Evolutionary conservation across 148 eudicot genomes (phyloP).

Genomic region (Polygonum aviculare): DNA sequence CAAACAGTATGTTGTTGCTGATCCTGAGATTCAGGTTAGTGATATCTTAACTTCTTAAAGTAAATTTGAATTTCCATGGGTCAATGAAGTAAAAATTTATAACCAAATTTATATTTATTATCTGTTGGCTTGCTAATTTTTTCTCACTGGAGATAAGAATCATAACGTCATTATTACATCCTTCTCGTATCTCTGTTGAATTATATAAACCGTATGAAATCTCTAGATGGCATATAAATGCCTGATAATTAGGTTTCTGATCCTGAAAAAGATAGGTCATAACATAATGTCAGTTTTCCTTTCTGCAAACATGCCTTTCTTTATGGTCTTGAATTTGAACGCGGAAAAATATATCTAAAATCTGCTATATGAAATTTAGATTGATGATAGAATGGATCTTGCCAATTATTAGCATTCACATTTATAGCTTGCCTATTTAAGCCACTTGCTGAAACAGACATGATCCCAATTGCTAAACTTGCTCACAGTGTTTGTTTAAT

Average conservation of each 20-base stretch:
- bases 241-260: background rate
- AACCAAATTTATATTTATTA: background rate
- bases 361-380: background rate
- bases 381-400: background rate
- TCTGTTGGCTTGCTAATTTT: background rate
- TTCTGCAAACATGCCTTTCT: background rate
- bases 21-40: conserved; percentile 66
- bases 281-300: background rate
- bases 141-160: background rate
- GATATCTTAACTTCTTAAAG: background rate
- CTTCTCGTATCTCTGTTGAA: background rate
- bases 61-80: background rate
- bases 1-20: conserved; percentile 62
- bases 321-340: background rate
- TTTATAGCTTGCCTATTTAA: too few species aligned
- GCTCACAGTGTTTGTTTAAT: background rate
- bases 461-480: background rate
- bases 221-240: background rate
- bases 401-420: too few species aligned
- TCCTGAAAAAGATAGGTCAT: background rate
- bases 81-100: background rate
- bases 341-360: background rate
- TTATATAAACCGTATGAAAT: background rate
- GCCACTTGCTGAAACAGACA: background rate
- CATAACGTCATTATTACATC: background rate